Conservation (phyloP, 2,329 filamentous ascomycete genomes). For the Aureobasidium sp. region DNA sequence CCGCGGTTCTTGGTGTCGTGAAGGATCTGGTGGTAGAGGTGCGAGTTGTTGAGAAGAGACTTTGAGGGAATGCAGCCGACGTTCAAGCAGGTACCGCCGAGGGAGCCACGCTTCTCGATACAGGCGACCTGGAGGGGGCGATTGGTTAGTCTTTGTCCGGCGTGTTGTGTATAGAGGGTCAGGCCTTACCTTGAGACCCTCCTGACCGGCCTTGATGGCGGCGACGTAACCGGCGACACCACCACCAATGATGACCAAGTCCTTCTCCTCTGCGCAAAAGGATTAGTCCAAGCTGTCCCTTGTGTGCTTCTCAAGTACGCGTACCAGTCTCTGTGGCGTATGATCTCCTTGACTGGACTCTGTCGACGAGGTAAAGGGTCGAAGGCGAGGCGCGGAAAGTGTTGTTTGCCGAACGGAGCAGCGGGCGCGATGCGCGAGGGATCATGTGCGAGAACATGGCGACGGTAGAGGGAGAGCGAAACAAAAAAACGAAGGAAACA, state of each 20-base stretch:
- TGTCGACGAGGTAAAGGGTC: conserved; percentile 40
- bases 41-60: conserved; percentile 98
- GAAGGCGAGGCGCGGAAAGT: conserved; percentile 23
- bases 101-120: conserved; percentile 93
- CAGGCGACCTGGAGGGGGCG: conserved; percentile 65
- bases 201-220: conserved; percentile 97
- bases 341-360: conserved; percentile 46
- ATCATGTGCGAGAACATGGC: conserved; percentile 17
- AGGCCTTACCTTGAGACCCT: conserved; percentile 74
- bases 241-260: conserved; percentile 94
- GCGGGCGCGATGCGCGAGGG: conserved; percentile 15
- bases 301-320: conserved; percentile 16
- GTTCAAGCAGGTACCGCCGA: conserved; percentile 96
- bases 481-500: not conserved
- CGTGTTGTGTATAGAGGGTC: not conserved
- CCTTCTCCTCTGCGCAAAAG: conserved; percentile 66
- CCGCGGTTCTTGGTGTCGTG: conserved; percentile 96
- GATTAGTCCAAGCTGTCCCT: not conserved
- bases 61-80: conserved; percentile 99
- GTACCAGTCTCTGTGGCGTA: conserved; percentile 47
- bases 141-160: not conserved
- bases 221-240: conserved; percentile 98
- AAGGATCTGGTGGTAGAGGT: conserved; percentile 92
- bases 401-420: conserved; percentile 17
- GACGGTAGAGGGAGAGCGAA: not conserved